Conservation (phyloP, 768 basidiomycete species). For the Fomitopsis pulvina region DNA sequence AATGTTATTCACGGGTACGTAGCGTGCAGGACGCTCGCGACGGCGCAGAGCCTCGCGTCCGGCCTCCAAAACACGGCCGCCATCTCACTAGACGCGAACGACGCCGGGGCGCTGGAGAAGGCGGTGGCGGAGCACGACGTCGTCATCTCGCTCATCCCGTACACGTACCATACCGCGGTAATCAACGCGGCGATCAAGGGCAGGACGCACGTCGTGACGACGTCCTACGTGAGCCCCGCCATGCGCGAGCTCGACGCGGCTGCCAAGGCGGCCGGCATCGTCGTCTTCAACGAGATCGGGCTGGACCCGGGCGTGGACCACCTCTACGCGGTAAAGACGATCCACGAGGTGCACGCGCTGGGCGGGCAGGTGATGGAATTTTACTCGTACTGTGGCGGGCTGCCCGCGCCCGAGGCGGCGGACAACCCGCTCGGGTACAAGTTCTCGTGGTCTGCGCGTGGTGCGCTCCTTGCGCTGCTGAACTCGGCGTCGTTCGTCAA, state of each 20-base stretch:
- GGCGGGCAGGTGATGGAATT: conserved; percentile 96
- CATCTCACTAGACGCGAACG: conserved; percentile 73
- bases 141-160: conserved; percentile 95
- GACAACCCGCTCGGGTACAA: conserved; percentile 98
- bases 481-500: conserved; percentile 83
- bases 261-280: conserved; percentile 81
- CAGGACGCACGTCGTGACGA: conserved; percentile 93
- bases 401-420: conserved; percentile 86
- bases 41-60: conserved; percentile 61
- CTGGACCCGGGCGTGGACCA: conserved; percentile 95
- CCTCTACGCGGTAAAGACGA: conserved; percentile 89
- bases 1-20: background rate
- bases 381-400: conserved; percentile 92
- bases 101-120: conserved; percentile 65
- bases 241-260: conserved; percentile 83
- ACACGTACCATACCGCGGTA: conserved; percentile 83
- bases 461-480: conserved; percentile 89
- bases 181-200: conserved; percentile 86
- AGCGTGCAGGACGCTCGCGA: conserved; percentile 86
- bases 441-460: conserved; percentile 97
- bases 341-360: conserved; percentile 87
- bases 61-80: conserved; percentile 66
- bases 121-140: conserved; percentile 84
- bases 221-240: conserved; percentile 87
- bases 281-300: conserved; percentile 97